Evolutionary conservation across 306 rosid species (phyloP), one percentile per base, ranked within the genome.

Genomic region (Quillaja saponaria): DNA sequence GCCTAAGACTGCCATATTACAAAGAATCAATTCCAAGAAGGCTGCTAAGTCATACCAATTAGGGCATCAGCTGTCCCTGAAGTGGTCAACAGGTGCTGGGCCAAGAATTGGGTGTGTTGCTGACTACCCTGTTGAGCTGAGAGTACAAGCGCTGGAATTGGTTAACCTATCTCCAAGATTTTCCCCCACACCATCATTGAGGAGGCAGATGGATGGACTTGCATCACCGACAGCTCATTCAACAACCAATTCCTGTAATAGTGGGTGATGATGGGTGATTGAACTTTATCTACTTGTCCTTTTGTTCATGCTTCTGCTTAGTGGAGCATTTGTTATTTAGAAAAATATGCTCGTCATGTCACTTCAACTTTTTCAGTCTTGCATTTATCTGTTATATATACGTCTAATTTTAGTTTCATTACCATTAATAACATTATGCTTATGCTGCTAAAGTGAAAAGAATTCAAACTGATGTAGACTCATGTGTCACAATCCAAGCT

Each of bases 101-200:
- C 99, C 99, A 6, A 89, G 99, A 69, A 92, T 92, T 34, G 96
- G 99, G 28, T 92, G 96, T 64, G 91, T 92, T 41, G 90, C 90
- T 49, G 99, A 92, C 64, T 92, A 89, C 66, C 99, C 99, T 10
- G 68, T 64, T 3, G 87, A 89, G 74, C 77, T 92, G 61, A 84
- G 96, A 59, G 63, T 21, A 3, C 96, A 92, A 72, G 99, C 99
- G 16, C 71, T 92, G 64, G 99, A 89, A 66, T 84, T 89, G 66
- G 80, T 87, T 31, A 73, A 75, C 76, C 88, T 92, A 42, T 84
- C 95, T 74, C 94, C 99, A 37, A 78, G 48, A 40, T 4, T 45
- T 54, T 79, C 82, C 18, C 82, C 83, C 1, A 78, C 90, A 12
- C 94, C 94, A 41, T 67, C 76, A 3, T 35, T 81, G 9, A 68